Conservation (phyloP, 78 protist species). For the Dictyostelium firmibasis region DNA sequence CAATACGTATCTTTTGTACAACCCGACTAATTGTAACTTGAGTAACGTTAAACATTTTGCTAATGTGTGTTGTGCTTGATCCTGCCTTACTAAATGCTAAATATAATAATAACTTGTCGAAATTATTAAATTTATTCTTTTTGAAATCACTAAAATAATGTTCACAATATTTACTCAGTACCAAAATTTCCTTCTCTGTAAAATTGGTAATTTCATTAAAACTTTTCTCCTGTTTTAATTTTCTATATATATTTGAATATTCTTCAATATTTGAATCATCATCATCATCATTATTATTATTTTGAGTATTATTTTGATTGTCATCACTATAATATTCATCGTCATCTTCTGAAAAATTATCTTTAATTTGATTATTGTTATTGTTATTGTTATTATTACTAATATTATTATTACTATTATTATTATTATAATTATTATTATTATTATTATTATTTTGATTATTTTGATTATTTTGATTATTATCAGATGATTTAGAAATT, state of each 20-base stretch:
- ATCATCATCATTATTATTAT: background rate
- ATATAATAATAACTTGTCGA: background rate
- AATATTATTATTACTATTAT: background rate
- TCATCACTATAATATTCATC: background rate
- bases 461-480: no score
- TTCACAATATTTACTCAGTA: background rate
- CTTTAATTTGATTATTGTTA: background rate
- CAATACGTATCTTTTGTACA: background rate
- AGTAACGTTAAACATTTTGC: background rate
- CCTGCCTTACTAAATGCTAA: constrained; percentile 2
- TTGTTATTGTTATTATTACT: background rate
- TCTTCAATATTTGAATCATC: background rate
- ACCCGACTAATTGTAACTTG: constrained; percentile 6
- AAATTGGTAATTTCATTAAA: background rate
- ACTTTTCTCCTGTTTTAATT: background rate
- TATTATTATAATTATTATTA: background rate
- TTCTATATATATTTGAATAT: background rate
- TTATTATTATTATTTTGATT: background rate
- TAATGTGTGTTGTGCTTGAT: background rate
- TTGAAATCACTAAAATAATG: background rate
- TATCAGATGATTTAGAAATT: background rate
- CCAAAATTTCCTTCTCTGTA: background rate
- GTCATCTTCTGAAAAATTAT: background rate
- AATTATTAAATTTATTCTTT: constrained; percentile 1
- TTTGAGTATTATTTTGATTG: background rate